Conservation (phyloP, 768 basidiomycete genomes). For the Fistulinella prunicolor region DNA sequence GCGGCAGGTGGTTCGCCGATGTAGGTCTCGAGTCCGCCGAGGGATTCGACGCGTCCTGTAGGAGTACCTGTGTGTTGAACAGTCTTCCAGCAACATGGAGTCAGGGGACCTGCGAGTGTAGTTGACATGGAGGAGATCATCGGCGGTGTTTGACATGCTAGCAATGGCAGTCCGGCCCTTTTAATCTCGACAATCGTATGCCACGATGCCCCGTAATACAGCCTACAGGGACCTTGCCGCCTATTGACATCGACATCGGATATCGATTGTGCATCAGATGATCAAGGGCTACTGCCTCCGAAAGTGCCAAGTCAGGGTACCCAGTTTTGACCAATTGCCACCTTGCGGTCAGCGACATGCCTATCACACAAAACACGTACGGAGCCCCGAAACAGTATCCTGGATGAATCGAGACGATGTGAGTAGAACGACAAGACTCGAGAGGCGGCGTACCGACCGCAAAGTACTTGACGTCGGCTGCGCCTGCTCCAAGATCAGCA, state of each 20-base stretch:
- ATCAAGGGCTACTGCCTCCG: no score
- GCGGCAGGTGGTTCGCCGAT: constrained; percentile 43
- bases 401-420: constrained; percentile 15
- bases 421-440: not conserved
- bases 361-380: constrained; percentile 45
- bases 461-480: constrained; percentile 37
- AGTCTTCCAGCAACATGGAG: constrained; percentile 47
- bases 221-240: no score
- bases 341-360: no score
- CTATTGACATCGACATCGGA: no score
- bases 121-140: constrained; percentile 14
- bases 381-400: constrained; percentile 62
- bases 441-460: constrained; percentile 39
- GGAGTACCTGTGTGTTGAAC: constrained; percentile 51
- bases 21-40: constrained; percentile 54
- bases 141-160: no score
- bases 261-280: no score
- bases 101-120: constrained; percentile 41
- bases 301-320: no score
- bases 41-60: constrained; percentile 38
- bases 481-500: constrained; percentile 6
- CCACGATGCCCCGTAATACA: no score
- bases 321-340: no score
- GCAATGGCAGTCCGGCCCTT: no score
- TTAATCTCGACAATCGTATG: no score